Base-by-base conservation (phyloP, 2,329 filamentous ascomycete genomes). In the Claviceps monticola region DNA sequence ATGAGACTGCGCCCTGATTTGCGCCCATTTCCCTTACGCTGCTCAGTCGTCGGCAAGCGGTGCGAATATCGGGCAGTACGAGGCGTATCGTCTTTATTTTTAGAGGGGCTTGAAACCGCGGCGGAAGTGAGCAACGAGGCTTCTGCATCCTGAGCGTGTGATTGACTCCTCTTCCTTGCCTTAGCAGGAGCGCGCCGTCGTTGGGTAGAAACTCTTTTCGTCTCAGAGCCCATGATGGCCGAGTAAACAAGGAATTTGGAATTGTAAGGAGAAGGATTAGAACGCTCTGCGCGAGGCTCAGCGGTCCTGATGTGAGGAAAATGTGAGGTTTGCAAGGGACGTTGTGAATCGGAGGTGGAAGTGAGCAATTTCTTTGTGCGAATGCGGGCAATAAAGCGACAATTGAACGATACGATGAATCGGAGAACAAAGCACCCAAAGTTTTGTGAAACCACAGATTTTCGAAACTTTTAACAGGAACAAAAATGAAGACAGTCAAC, bases 1-100 rank as follows among this genome's bases (percentile, higher is more conserved):
- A 74, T 68, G 2, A 74, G 57, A 29, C 62, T 66, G 6, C 71
- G 66, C 8, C 69, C 70, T 5, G 51, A 29, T 5, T 58, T 55
- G 16, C 64, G 62, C 9, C 64, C 64, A 54, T 66, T 66, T 9
- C 50, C 53, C 14, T 56, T 56, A 7, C 56, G 55, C 49, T 66
- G 57, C 37, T 61, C 50, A 2, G 57, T 50, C 1, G 60, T 64
- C 0, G 62, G 63, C 3, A 60, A 56, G 0, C 45, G 47, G n/a
- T 62, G 61, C 1, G 61, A 59, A 37, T 56, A 64, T 4, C 50
- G 51, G 7, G 58, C 52, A 16, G 55, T 56, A 8, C 52, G 51
- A 21, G 55, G 50, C 37, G 55, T 55, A 5, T 51, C 17, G 7
- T 42, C 29, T 34, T 11, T 45, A 5, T 52, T 53, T n/a, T 54